Conservation (phyloP, 2,329 filamentous ascomycete genomes). For the Neonectria coccinea region DNA sequence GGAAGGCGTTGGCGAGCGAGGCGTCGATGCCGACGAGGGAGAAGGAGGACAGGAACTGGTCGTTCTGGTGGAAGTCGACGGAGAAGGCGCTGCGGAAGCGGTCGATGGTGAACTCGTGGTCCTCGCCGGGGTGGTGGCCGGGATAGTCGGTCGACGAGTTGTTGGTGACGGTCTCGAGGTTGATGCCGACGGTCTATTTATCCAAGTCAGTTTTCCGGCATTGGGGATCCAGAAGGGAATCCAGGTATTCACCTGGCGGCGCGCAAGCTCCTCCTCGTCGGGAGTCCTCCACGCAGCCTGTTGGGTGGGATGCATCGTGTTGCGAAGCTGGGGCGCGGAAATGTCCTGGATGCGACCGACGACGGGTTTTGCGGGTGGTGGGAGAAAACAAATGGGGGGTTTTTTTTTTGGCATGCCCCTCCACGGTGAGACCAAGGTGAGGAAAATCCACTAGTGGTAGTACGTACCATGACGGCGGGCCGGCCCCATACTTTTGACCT, state of each 20-base stretch:
- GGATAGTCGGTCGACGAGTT: slow-evolving; percentile 93
- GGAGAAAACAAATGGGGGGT: slow-evolving; percentile 16
- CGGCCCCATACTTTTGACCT: background rate
- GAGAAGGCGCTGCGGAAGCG: slow-evolving; percentile 77
- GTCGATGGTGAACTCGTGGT: slow-evolving; percentile 81
- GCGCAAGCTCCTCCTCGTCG: slow-evolving; percentile 68
- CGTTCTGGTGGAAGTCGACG: slow-evolving; percentile 87
- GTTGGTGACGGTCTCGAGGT: slow-evolving; percentile 90
- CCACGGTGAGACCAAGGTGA: slow-evolving; percentile 22
- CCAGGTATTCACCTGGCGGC: slow-evolving; percentile 64
- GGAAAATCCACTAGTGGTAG: background rate
- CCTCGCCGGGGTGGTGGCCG: slow-evolving; percentile 89
- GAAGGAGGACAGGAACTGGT: slow-evolving; percentile 82
- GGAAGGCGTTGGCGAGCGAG: slow-evolving; percentile 95
- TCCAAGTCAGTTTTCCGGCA: slow-evolving; percentile 44
- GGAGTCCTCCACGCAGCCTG: slow-evolving; percentile 54
- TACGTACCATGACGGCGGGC: slow-evolving; percentile 1
- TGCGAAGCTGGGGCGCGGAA: slow-evolving; percentile 4
- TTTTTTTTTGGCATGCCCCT: slow-evolving; percentile 28
- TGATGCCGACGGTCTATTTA: slow-evolving; percentile 89
- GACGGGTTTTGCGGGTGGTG: slow-evolving; percentile 13
- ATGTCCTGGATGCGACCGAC: no score
- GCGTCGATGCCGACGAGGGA: slow-evolving; percentile 93
- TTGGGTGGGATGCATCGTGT: slow-evolving; percentile 50
- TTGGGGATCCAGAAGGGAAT: no score